Evolutionary conservation across 1,139 yeast species (phyloP), one percentile per base, ranked within the genome.

Genomic region (Debaryomyces fabryi): DNA sequence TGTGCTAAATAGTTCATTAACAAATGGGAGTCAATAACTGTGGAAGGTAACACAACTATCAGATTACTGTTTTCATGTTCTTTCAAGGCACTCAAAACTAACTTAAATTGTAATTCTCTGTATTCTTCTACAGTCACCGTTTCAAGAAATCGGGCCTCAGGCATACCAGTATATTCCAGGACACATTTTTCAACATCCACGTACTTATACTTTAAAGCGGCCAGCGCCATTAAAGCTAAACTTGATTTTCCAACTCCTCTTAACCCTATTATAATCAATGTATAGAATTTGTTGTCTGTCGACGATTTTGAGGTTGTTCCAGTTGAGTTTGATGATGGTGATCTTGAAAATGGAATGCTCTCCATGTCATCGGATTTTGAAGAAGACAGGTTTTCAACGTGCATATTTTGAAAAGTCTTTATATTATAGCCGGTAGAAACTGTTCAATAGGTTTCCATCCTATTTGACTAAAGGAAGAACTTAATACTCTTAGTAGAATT

Each of bases 211-310:
- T 52, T 51, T 29, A 57, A 46, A 16, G 54, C 50, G 4, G 55
- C 52, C 52, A 52, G 52, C 9, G 59, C 58, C 55, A 57, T 53
- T 29, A 57, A 51, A 6, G 58, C 58, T n/a, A 57, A 41, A 6
- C 58, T 57, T 12, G 59, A 55, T 41, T 55, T 57, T n/a, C 60
- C 60, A 18, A 53, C 57, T 3, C 60, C 60, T 30, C 60, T 52
- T n/a, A 56, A 47, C 4, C 60, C 60, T 5, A 55, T 51, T 5
- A 57, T 29, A 13, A 57, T 27, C 49, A 16, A 56, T 45, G 16
- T 39, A 12, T 39, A 35, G 18, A 9, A 39, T 6, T 39, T 39
- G 25, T 25, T 16, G 8, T 27, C 27, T n/a, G 34, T 27, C 6
- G 34, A 12, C 18, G 15, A 16, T 8, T 18, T 39, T 5, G 40